Base-by-base conservation (phyloP, 2,329 filamentous ascomycete genomes). In the Ramichloridium luteum region DNA sequence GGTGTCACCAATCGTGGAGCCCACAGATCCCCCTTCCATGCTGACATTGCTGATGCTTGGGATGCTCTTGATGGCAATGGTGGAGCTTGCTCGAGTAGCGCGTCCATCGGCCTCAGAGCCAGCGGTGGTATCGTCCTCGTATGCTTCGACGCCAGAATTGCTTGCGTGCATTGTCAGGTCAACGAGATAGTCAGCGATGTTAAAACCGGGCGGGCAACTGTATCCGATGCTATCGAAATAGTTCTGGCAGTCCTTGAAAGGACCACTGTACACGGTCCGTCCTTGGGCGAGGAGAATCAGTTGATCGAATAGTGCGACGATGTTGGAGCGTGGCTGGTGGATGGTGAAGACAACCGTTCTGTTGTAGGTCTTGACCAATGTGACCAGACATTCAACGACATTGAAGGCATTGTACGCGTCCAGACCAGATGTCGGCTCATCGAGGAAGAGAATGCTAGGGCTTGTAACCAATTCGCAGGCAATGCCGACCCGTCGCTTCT, bases 371-470 rank as follows among this genome's bases (percentile, higher is more conserved):
- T 93, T 94, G 31, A 92, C 90, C 27, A 98, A 63, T 1, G 80
- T 93, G 23, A 96, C 88, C 6, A 98, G 70, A 49, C 86, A 96
- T 55, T 98, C 90, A 15, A 98, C 76, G 23, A 98, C 90, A 43
- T 98, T 98, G 66, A 90, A 98, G 4, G 92, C 92, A 53, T 98
- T 98, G 65, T 77, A 98, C 1, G 90, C 84, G 56, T 98, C 90
- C 13, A 96, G 68, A 32, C 90, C 90, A 51, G 88, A 96, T 1
- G 90, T 98, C 1, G 90, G 90, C 52, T 98, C 90, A 52, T 98
- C 90, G 34, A 98, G 68, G 63, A 98, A 96, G 13, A 98, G 71
- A 41, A 98, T 94, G 38, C 86, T 94, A 3, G 90, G 90, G 49
- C 86, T 94, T 4, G 90, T 98, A 37, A 98, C 90, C 33, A 98